Evolutionary conservation across 148 eudicot species (phyloP).

Genomic region (Gaultheria prostrata): DNA sequence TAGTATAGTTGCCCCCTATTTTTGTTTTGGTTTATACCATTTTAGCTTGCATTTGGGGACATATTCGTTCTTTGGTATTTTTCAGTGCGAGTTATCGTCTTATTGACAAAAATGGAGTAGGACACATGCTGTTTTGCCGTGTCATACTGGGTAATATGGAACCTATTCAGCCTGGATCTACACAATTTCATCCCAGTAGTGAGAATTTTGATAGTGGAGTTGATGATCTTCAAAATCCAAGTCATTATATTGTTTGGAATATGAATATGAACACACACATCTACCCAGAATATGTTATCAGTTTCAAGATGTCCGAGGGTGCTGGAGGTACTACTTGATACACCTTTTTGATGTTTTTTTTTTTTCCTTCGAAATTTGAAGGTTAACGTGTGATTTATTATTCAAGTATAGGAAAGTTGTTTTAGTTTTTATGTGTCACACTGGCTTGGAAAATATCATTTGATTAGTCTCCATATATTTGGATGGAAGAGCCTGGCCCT

Average conservation of each 20-base stretch:
- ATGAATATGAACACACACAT: slow-evolving; percentile 40
- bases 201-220: slow-evolving; percentile 36
- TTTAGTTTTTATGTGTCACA: background rate
- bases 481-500: background rate
- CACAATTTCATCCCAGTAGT: slow-evolving; percentile 35
- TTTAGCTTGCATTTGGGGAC: background rate
- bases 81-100: slow-evolving; percentile 31
- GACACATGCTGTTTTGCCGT: slow-evolving; percentile 35
- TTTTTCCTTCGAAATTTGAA: background rate
- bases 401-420: background rate
- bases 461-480: background rate
- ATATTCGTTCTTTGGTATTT: background rate
- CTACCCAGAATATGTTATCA: slow-evolving; percentile 34
- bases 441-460: background rate
- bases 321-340: slow-evolving; percentile 25
- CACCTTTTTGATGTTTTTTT: background rate
- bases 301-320: slow-evolving; percentile 26
- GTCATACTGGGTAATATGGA: slow-evolving; percentile 39
- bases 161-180: slow-evolving; percentile 31
- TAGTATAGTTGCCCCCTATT: background rate
- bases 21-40: background rate
- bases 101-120: slow-evolving; percentile 38
- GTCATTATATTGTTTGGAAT: slow-evolving; percentile 36
- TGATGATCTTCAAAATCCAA: slow-evolving; percentile 38
- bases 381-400: background rate